phyloP scores from a whole-genome alignment of 257 asterid genomes.

The Solanum pinnatisectum region DNA sequence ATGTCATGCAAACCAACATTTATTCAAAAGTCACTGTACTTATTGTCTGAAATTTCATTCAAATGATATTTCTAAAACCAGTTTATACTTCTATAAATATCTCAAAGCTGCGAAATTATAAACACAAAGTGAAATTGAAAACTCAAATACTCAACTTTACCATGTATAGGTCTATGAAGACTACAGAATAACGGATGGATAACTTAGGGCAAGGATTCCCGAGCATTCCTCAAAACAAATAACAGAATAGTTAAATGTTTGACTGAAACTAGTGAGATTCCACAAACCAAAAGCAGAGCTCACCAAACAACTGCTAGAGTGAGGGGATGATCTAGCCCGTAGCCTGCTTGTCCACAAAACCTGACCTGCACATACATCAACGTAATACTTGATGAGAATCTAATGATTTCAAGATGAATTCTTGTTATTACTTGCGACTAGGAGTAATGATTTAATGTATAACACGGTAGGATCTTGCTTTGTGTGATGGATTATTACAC shows the following conservation, averaged over 20 bases:
- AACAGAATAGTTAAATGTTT: neutral
- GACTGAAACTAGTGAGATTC: neutral
- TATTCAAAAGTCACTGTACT: neutral
- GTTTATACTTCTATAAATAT: neutral
- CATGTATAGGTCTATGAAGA: neutral
- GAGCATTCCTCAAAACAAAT: neutral
- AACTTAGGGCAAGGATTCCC: neutral
- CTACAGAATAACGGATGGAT: neutral
- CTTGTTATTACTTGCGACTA: neutral
- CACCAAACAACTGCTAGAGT: neutral
- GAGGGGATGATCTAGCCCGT: neutral
- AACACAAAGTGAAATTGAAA: neutral
- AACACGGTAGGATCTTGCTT: neutral
- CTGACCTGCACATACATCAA: neutral
- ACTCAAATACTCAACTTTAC: neutral
- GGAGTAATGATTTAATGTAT: neutral
- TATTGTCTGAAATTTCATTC: neutral
- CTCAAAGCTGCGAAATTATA: neutral
- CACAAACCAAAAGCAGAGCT: neutral
- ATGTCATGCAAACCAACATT: neutral
- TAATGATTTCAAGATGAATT: neutral
- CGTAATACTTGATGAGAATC: neutral
- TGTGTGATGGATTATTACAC: too few relatives aligned
- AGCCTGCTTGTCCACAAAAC: neutral
- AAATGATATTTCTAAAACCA: neutral